Base-by-base conservation (phyloP, 75 land plant species). In the Chamaecyparis obtusa region DNA sequence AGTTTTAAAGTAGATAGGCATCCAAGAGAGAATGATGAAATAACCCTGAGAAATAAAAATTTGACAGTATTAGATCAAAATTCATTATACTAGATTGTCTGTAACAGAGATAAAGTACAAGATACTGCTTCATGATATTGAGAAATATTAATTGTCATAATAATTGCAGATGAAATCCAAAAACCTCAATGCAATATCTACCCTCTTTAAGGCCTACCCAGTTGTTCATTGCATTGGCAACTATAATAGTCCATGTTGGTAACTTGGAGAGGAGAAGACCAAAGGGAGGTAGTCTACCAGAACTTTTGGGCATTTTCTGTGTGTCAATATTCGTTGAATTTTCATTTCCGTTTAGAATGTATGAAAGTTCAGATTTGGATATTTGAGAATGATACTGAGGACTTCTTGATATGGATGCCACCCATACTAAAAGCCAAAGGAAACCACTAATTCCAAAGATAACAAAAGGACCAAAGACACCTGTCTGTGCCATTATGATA, bases 1-100 rank as follows among this genome's bases (percentile, higher is more conserved):
- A 39, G 90, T 91, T 78, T 93, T 97, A 89, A 97, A 97, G 89
- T 96, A 96, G 46, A 97, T 90, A 16, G 99, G 99, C 99, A 97
- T 97, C 99, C 99, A 97, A 37, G 95, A 92, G 81, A 97, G 95
- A 88, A 97, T 89, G 33, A 97, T 96, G 89, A 97, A 97, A 82
- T 95, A 97, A 11, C 99, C 99, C 99, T 97, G 96, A 88, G 90
- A 1, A 88, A 19, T 33, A 19, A 88, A 77, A 3, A 46, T 84
- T 36, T n/a, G 9, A 14, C 83, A 81, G 48, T 46, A 81, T 21
- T 60, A 56, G 15, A 85, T 77, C 24, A 17, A 0, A n/a, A 85
- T 72, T n/a, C 15, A 30, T 37, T 85, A n/a, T 35, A 84, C 75
- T 35, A 85, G 19, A 83, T 56, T 24, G 27, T 21, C n/a, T 27